These are phyloP conservation scores for Picea sitchensis DNA, from an alignment of 75 land plant genomes.

Conservation along the genomic window DNA sequence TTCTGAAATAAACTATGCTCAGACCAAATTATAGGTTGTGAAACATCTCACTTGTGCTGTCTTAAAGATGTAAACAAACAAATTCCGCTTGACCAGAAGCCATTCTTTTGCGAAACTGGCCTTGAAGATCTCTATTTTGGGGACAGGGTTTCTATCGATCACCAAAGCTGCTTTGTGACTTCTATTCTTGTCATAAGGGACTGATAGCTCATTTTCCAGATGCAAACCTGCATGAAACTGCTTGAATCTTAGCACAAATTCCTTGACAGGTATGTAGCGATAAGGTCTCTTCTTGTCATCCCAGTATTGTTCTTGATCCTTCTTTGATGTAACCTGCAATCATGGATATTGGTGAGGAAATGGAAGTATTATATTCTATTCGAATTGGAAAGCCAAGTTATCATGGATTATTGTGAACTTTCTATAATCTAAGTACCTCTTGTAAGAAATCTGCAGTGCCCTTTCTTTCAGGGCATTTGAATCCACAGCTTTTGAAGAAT, in stretches of 20 bases:
- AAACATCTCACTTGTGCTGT: too few species aligned
- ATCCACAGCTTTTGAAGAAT: slow-evolving; percentile 72
- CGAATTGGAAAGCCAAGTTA: too few species aligned
- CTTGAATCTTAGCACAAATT: slow-evolving; percentile 65
- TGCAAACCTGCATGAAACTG: slow-evolving; percentile 61
- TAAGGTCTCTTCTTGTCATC: slow-evolving; percentile 42
- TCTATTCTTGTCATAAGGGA: slow-evolving; percentile 62
- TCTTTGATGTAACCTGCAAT: slow-evolving; percentile 86
- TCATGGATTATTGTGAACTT: too few species aligned
- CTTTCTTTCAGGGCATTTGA: slow-evolving; percentile 54
- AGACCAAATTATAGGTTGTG: too few species aligned
- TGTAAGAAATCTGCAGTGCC: slow-evolving; percentile 19
- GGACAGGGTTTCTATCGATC: slow-evolving; percentile 39
- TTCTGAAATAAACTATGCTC: too few species aligned
- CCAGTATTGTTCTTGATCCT: slow-evolving; percentile 98
- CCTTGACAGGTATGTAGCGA: slow-evolving; percentile 62
- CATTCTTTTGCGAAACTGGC: too few species aligned
- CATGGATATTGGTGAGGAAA: slow-evolving; percentile 57
- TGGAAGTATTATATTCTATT: slow-evolving; percentile 23
- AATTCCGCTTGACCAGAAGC: too few species aligned
- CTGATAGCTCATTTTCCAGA: slow-evolving; percentile 49
- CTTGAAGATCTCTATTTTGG: slow-evolving; percentile 59
- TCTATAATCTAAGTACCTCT: slow-evolving; percentile 29
- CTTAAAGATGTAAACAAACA: too few species aligned
- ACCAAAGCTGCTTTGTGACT: slow-evolving; percentile 75